phyloP scores from a whole-genome alignment of 495 filamentous ascomycete genomes.

The Neohortaea acidophila region DNA sequence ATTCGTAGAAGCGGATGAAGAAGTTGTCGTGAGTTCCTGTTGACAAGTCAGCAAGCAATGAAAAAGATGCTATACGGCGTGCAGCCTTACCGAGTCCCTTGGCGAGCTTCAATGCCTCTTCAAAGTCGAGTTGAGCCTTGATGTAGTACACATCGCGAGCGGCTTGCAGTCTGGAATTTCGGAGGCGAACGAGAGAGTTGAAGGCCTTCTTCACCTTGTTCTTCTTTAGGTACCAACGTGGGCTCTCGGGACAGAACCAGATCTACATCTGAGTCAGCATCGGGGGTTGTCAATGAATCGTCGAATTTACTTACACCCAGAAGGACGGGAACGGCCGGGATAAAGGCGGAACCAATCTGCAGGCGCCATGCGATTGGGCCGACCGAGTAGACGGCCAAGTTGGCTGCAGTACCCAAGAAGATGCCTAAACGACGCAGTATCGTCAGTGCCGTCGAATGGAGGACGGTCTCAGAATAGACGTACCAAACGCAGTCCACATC shows the following conservation, averaged over 20 bases:
- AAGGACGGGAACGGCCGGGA: slow-evolving; percentile 55
- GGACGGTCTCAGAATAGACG: neutral
- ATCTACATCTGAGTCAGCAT: slow-evolving; percentile 23
- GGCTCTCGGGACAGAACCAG: slow-evolving; percentile 61
- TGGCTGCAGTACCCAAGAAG: slow-evolving; percentile 45
- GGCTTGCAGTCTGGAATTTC: slow-evolving; percentile 49
- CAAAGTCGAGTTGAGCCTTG: slow-evolving; percentile 37
- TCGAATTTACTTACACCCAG: slow-evolving; percentile 23
- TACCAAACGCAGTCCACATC: slow-evolving; percentile 67
- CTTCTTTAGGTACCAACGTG: slow-evolving; percentile 31
- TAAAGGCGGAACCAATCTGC: slow-evolving; percentile 63
- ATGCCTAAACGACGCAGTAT: slow-evolving; percentile 6
- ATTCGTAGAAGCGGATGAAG: slow-evolving; percentile 44
- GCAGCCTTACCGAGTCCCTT: no score
- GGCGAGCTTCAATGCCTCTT: no score
- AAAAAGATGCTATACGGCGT: no score
- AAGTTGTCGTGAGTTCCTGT: slow-evolving; percentile 35
- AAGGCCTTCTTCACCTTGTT: slow-evolving; percentile 14
- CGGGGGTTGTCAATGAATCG: neutral
- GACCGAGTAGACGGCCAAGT: slow-evolving; percentile 46
- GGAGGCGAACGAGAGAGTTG: slow-evolving; percentile 28
- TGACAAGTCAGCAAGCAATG: no score
- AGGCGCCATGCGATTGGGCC: slow-evolving; percentile 54
- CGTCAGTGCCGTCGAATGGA: no score
- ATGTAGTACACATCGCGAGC: slow-evolving; percentile 67